phyloP scores from a whole-genome alignment of 2,329 filamentous ascomycete species.

The Calonectria pseudoreteaudii region DNA sequence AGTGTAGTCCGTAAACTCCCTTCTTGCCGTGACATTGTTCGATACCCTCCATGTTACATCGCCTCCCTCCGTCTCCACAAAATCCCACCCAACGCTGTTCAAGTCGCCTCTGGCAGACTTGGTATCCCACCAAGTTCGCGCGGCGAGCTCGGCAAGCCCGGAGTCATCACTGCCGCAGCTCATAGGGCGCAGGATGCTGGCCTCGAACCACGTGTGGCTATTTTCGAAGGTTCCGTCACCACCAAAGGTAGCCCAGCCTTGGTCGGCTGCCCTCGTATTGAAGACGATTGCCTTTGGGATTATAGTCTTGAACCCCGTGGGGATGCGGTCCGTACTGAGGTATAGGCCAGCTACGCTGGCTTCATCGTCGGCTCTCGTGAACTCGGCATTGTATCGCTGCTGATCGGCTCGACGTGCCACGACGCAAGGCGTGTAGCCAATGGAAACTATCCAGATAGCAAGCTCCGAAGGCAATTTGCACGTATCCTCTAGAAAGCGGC shows the following conservation, averaged over 20 bases:
- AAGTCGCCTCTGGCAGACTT: not conserved
- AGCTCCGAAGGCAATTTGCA: not conserved
- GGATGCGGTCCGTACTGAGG: not conserved
- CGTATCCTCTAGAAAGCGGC: not conserved
- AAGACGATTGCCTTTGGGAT: not conserved
- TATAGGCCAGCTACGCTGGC: not conserved
- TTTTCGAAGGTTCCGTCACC: not conserved
- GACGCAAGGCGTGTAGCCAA: not conserved
- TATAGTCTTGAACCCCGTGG: not conserved
- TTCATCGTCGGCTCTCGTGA: too few relatives aligned
- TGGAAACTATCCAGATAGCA: not conserved
- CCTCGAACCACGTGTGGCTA: not conserved
- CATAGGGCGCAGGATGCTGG: not conserved
- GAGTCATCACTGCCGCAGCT: not conserved
- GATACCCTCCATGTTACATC: not conserved
- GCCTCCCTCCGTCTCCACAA: not conserved
- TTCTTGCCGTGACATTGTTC: not conserved
- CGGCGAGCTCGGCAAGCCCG: not conserved
- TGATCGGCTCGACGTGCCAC: too few relatives aligned
- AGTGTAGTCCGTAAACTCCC: not conserved
- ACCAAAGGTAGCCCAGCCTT: not conserved
- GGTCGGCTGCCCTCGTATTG: not conserved
- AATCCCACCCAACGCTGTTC: not conserved
- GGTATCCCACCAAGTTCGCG: not conserved
- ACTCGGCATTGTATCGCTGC: not conserved